These are phyloP conservation scores for Globisporangium uncinulatum DNA, from an alignment of 352 stramenopile species.

Conservation along the genomic window DNA sequence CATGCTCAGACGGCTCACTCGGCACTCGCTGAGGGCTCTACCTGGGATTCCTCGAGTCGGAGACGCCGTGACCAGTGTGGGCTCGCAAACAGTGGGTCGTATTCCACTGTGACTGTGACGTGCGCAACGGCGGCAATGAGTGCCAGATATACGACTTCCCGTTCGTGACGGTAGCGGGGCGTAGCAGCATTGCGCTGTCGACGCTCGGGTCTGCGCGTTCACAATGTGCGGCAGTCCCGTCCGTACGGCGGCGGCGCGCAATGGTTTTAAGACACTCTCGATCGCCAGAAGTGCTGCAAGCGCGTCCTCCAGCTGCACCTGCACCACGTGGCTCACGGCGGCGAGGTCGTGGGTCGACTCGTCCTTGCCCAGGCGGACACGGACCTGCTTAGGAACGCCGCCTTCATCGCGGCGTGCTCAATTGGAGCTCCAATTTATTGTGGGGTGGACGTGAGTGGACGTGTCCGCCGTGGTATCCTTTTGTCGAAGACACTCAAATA, in stretches of 20 bases:
- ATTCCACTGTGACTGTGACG: conserved; percentile 70
- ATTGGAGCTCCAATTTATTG: no score
- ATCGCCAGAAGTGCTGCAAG: no score
- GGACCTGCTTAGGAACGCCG: conserved; percentile 69
- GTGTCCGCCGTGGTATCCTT: no score
- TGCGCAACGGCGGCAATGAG: conserved; percentile 57
- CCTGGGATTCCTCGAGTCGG: conserved; percentile 67
- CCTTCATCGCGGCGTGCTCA: conserved; percentile 42
- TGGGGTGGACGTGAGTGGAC: no score
- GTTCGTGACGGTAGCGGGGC: conserved; percentile 71
- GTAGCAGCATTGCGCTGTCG: conserved; percentile 72
- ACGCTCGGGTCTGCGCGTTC: conserved; percentile 83
- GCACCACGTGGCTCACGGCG: conserved; percentile 58
- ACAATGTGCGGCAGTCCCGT: conserved; percentile 68
- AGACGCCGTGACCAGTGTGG: conserved; percentile 58
- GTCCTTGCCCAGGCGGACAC: conserved; percentile 66
- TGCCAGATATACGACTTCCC: conserved; percentile 87
- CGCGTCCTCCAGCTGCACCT: conserved; percentile 50
- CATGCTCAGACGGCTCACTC: conserved; percentile 74
- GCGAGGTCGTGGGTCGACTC: conserved; percentile 86
- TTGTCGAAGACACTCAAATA: no score
- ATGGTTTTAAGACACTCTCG: no score
- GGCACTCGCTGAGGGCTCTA: conserved; percentile 62
- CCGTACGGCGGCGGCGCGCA: conserved; percentile 6
- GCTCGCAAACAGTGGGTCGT: conserved; percentile 40